Percentiles rank a stretch among this genome's conserved stretches.
Conservation (phyloP, 2,329 filamentous ascomycete species). For the Beauveria brongniartii region DNA sequence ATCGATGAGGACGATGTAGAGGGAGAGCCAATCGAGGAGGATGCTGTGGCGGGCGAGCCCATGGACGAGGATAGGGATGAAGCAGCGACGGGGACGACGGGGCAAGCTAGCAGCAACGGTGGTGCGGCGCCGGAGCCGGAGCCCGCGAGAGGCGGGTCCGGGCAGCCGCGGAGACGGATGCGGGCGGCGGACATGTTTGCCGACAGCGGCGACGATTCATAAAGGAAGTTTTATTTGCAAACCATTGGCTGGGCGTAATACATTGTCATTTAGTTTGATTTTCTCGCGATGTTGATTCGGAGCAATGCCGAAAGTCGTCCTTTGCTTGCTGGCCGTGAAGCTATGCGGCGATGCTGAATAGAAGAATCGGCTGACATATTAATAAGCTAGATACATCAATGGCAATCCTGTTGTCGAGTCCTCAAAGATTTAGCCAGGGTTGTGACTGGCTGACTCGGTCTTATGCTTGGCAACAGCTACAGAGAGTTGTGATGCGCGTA, state of each 20-base stretch:
- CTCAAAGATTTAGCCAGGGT: background rate
- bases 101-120: conserved; percentile 21
- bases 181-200: conserved; percentile 84
- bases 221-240: background rate
- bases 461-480: background rate
- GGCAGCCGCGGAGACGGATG: conserved; percentile 51
- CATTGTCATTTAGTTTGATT: background rate
- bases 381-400: no score
- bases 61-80: conserved; percentile 32
- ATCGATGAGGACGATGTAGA: conserved; percentile 38
- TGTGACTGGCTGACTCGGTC: background rate
- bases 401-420: background rate
- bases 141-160: conserved; percentile 13
- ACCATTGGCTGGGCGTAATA: background rate
- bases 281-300: background rate
- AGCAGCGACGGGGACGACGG: conserved; percentile 19
- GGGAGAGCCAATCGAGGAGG: conserved; percentile 33
- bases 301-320: background rate
- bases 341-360: background rate
- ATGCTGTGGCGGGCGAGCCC: conserved; percentile 30
- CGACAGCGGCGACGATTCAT: conserved; percentile 51
- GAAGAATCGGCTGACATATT: background rate
- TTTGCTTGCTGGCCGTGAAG: background rate
- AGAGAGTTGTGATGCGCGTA: background rate
- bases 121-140: conserved; percentile 20